Percentiles rank a stretch among this genome's conserved stretches.
phyloP scores from a whole-genome alignment of 2,329 filamentous ascomycete species.

The Thelonectria blattea region DNA sequence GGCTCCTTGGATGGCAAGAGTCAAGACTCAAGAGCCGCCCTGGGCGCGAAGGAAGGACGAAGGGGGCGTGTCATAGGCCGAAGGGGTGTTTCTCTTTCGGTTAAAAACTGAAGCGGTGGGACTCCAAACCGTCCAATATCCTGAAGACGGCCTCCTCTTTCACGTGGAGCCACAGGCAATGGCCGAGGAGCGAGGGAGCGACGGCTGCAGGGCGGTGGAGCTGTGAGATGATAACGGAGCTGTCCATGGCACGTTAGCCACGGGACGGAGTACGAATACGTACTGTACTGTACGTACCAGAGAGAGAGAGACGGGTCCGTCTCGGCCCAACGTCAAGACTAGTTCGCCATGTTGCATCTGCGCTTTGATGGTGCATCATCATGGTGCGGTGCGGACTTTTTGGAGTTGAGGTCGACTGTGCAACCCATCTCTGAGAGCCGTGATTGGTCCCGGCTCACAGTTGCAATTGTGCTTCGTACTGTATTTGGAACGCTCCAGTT shows the following conservation, averaged over 20 bases:
- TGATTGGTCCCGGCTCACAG: conserved; percentile 5
- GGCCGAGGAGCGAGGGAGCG: conserved; percentile 12
- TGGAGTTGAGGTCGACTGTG: conserved; percentile 6
- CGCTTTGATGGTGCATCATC: not conserved
- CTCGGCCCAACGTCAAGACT: conserved; percentile 10
- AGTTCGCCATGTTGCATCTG: conserved; percentile 9
- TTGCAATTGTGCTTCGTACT: not conserved
- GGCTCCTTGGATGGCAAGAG: conserved; percentile 8
- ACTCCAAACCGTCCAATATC: conserved; percentile 25
- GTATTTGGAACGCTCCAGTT: not conserved
- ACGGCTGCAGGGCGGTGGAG: conserved; percentile 20
- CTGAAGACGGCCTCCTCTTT: conserved; percentile 9
- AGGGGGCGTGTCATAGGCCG: not conserved
- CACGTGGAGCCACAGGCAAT: conserved; percentile 1
- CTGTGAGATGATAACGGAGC: conserved; percentile 23
- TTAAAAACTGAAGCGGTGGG: conserved; percentile 28
- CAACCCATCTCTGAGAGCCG: conserved; percentile 10
- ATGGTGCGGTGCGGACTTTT: conserved; percentile 1
- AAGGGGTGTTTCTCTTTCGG: conserved; percentile 14
- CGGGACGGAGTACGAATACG: conserved; percentile 13
- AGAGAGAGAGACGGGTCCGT: conserved; percentile 1
- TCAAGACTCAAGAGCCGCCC: conserved; percentile 18
- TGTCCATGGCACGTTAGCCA: conserved; percentile 2
- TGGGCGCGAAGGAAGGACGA: conserved; percentile 8
- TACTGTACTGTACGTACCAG: not conserved